Conservation (phyloP, 345 rosid genomes). For the Psidium guajava region DNA sequence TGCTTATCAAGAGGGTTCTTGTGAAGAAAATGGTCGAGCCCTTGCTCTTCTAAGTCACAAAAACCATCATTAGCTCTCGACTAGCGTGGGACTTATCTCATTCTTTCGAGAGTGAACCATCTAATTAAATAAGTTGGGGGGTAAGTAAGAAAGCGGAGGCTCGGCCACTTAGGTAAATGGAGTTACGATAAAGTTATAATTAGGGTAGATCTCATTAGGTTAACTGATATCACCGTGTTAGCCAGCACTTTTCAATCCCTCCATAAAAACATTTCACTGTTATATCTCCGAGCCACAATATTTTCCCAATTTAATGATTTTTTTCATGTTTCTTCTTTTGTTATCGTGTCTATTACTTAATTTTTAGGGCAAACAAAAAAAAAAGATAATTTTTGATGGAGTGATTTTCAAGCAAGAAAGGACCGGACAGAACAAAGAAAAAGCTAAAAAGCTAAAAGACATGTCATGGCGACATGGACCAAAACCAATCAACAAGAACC, state of each 20-base stretch:
- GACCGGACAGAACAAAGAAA: not conserved
- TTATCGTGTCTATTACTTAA: not conserved
- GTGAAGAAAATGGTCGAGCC: not conserved
- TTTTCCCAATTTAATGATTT: not conserved
- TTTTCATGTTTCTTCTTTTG: not conserved
- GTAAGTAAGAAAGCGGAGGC: not conserved
- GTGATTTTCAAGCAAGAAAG: not conserved
- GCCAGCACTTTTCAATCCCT: not conserved
- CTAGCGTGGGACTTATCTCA: not conserved
- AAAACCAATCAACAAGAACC: not conserved
- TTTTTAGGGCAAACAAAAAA: not conserved
- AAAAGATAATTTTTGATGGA: not conserved
- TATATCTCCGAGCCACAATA: not conserved
- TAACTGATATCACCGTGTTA: not conserved
- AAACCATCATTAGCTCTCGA: not conserved
- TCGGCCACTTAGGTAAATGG: not conserved
- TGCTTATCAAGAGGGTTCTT: not conserved
- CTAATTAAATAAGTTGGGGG: not conserved
- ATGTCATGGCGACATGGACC: not conserved
- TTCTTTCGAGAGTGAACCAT: not conserved
- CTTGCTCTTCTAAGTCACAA: not conserved
- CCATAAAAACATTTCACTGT: not conserved
- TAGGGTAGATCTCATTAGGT: not conserved
- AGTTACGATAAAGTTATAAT: not conserved
- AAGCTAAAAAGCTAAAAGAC: not conserved